Evolutionary conservation across 2,329 filamentous ascomycete genomes (phyloP).

Genomic region (Chaetomium olivaceum): DNA sequence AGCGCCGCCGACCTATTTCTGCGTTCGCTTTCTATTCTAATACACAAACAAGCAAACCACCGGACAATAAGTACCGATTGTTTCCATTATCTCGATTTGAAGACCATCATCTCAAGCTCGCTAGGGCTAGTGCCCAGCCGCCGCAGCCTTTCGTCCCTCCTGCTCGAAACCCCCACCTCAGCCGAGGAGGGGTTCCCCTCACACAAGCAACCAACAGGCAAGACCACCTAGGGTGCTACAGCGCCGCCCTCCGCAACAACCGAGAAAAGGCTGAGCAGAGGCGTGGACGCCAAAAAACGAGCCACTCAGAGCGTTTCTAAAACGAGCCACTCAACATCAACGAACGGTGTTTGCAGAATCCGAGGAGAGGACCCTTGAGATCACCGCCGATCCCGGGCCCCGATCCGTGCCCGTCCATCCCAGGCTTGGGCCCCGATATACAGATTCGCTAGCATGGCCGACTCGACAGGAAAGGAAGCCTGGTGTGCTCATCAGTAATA

Average conservation of each 20-base stretch:
- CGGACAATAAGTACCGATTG: background rate
- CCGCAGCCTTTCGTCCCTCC: background rate
- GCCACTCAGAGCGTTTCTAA: background rate
- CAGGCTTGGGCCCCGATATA: background rate
- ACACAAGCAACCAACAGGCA: background rate
- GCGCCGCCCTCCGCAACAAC: background rate
- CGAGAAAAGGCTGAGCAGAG: background rate
- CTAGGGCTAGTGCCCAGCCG: background rate
- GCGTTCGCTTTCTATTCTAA: background rate
- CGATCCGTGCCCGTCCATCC: background rate
- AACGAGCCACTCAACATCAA: background rate
- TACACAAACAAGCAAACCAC: background rate
- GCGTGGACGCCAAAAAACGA: background rate
- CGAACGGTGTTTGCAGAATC: background rate
- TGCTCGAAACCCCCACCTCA: constrained; percentile 3
- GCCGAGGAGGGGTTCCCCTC: constrained; percentile 8
- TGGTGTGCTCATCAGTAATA: background rate
- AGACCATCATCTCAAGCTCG: background rate
- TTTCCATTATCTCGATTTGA: background rate
- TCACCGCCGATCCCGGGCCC: background rate
- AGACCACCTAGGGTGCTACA: background rate
- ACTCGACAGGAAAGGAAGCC: background rate
- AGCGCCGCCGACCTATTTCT: background rate
- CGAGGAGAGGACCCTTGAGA: background rate
- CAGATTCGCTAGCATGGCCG: background rate